Conservation (phyloP, 2,329 filamentous ascomycete genomes). For the Sporothrix humicola region DNA sequence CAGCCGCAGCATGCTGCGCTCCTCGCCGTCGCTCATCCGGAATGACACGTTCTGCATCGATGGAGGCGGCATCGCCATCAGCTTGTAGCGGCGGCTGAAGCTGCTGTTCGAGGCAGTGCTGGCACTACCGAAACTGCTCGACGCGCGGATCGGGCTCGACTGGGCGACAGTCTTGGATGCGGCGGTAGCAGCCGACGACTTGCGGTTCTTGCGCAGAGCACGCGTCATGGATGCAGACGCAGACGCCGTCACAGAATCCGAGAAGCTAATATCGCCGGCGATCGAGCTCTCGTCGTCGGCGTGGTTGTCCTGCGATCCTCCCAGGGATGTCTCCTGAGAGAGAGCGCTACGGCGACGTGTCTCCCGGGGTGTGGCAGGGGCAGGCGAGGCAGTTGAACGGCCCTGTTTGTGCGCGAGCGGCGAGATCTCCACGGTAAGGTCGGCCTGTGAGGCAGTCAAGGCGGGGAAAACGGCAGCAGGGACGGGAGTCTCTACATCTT, state of each 20-base stretch:
- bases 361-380: conserved; percentile 25
- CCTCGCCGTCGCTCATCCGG: conserved; percentile 53
- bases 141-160: conserved; percentile 34
- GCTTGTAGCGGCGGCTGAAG: conserved; percentile 21
- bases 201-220: conserved; percentile 2
- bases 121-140: neutral
- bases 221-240: conserved; percentile 2
- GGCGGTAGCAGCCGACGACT: neutral
- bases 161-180: conserved; percentile 6
- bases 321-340: conserved; percentile 11
- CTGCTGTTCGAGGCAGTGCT: neutral
- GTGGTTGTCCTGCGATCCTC: neutral
- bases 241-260: neutral
- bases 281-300: neutral
- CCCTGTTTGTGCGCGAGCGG: conserved; percentile 1
- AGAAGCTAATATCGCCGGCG: neutral
- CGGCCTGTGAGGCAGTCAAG: neutral
- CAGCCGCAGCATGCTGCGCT: conserved; percentile 55
- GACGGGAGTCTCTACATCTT: neutral
- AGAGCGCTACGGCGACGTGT: conserved; percentile 31
- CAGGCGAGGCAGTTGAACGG: conserved; percentile 11
- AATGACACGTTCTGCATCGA: conserved; percentile 45
- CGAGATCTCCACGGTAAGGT: conserved; percentile 18
- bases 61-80: conserved; percentile 30
- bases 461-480: neutral